These are phyloP conservation scores for Thelephora terrestris DNA, from an alignment of 1,284 basidiomycete species.

Conservation along the genomic window DNA sequence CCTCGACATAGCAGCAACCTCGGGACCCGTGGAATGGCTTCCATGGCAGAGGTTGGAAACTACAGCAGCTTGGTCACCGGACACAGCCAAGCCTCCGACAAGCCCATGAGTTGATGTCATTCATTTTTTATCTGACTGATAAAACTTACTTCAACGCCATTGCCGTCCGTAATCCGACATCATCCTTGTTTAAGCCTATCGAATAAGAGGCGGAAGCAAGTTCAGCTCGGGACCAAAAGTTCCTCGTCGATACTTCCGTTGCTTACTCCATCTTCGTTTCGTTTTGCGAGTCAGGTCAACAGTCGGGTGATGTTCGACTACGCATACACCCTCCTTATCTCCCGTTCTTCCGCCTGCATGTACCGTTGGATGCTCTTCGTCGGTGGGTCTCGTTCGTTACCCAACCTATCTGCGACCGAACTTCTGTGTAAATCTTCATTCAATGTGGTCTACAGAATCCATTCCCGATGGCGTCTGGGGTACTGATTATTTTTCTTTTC, in stretches of 20 bases:
- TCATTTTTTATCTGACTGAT: not conserved
- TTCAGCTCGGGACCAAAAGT: not conserved
- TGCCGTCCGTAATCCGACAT: slow-evolving; percentile 27
- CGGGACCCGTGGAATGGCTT: slow-evolving; percentile 17
- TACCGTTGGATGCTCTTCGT: too few species aligned
- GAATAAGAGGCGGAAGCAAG: slow-evolving; percentile 32
- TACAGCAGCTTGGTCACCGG: slow-evolving; percentile 20
- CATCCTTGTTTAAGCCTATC: slow-evolving; percentile 28
- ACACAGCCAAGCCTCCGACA: not conserved
- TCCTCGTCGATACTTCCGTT: too few species aligned
- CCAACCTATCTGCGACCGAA: not conserved
- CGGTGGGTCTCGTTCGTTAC: slow-evolving; percentile 30
- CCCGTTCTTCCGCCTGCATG: too few species aligned
- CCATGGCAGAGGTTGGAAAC: slow-evolving; percentile 22
- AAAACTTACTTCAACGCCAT: slow-evolving; percentile 35
- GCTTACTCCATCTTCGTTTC: too few species aligned
- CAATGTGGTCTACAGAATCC: slow-evolving; percentile 51
- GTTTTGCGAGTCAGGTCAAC: too few species aligned
- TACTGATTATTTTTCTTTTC: slow-evolving; percentile 20
- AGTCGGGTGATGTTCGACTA: too few species aligned
- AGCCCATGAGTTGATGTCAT: not conserved
- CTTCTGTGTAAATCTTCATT: too few species aligned
- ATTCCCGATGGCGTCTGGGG: slow-evolving; percentile 84
- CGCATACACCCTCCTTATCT: too few species aligned
- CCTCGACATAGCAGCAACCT: slow-evolving; percentile 19